A percentile compares a stretch with the other conserved stretches of the same genome.
Evolutionary conservation across 805 yeast genomes (phyloP).

Genomic region (Wickerhamomyces ciferrii): DNA sequence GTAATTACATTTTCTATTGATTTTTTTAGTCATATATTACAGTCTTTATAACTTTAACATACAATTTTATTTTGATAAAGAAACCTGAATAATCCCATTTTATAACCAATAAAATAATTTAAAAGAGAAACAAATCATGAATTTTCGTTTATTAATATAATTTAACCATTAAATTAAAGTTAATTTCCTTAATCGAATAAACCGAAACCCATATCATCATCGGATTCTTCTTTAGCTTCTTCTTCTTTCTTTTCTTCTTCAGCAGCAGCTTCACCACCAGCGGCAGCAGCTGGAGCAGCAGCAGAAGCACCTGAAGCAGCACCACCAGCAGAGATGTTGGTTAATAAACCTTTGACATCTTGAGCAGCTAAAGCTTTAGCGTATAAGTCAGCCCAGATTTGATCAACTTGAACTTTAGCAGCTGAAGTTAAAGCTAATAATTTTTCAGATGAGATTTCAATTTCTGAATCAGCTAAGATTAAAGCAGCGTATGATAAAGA

Average conservation of each 20-base stretch:
- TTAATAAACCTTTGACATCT: constrained; percentile 76
- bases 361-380: constrained; percentile 85
- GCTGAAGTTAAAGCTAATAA: constrained; percentile 70
- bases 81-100: background rate
- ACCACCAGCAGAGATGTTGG: constrained; percentile 65
- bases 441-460: constrained; percentile 83
- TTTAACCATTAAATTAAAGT: background rate
- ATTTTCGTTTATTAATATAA: background rate
- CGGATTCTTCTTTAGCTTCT: constrained; percentile 48
- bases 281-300: constrained; percentile 56
- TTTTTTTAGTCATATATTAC: background rate
- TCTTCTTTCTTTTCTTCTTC: constrained; percentile 54
- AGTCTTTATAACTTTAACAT: background rate
- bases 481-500: constrained; percentile 90
- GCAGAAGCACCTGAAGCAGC: constrained; percentile 71
- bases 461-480: constrained; percentile 88
- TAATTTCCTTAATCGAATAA: constrained; percentile 66
- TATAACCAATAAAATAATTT: background rate
- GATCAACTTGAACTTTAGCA: constrained; percentile 79
- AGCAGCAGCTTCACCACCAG: constrained; percentile 58
- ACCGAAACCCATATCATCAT: constrained; percentile 93
- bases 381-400: constrained; percentile 82
- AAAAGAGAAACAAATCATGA: background rate
- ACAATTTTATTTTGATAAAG: background rate
- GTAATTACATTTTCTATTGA: background rate